Percentiles rank a stretch among this genome's conserved stretches.
Evolutionary conservation across 2,329 filamentous ascomycete genomes (phyloP).

Genomic region (Davidsoniella australis): DNA sequence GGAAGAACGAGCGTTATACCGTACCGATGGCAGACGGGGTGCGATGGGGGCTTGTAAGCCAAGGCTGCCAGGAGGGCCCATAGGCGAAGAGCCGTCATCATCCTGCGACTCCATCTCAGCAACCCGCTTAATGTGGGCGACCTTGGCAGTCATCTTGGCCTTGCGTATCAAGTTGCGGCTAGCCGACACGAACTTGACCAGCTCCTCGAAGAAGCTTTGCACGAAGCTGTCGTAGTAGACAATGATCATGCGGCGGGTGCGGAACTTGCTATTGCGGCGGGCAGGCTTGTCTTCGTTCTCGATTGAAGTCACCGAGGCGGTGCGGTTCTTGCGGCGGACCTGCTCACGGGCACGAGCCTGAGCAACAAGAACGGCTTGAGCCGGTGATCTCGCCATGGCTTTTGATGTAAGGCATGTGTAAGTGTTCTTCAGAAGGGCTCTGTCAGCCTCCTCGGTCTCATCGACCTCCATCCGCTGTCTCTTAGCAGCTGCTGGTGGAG

Average conservation of each 20-base stretch:
- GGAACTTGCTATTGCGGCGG: slow-evolving; percentile 32
- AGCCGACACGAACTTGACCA: slow-evolving; percentile 66
- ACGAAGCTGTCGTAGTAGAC: slow-evolving; percentile 88
- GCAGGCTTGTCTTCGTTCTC: slow-evolving; percentile 24
- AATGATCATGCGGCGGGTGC: slow-evolving; percentile 58
- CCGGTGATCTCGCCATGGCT: slow-evolving; percentile 25
- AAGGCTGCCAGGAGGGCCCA: slow-evolving; percentile 13
- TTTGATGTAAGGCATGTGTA: slow-evolving; percentile 14
- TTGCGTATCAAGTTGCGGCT: slow-evolving; percentile 74
- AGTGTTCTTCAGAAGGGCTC: background rate
- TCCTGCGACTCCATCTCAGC: slow-evolving; percentile 41
- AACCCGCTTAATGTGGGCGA: slow-evolving; percentile 45
- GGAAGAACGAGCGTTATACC: slow-evolving; percentile 22
- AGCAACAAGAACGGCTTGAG: slow-evolving; percentile 28
- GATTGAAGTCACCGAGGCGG: slow-evolving; percentile 34
- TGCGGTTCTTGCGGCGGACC: slow-evolving; percentile 32
- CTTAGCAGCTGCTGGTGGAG: too few relatives aligned
- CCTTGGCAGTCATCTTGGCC: slow-evolving; percentile 66
- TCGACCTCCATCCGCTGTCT: background rate
- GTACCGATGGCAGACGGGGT: slow-evolving; percentile 22
- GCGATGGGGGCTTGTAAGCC: slow-evolving; percentile 10
- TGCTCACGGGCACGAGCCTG: slow-evolving; percentile 30
- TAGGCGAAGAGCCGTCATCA: slow-evolving; percentile 14
- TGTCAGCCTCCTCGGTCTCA: slow-evolving; percentile 2
- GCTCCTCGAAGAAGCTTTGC: slow-evolving; percentile 63